phyloP scores from a whole-genome alignment of 2,329 filamentous ascomycete genomes.

The Byssothecium circinans region DNA sequence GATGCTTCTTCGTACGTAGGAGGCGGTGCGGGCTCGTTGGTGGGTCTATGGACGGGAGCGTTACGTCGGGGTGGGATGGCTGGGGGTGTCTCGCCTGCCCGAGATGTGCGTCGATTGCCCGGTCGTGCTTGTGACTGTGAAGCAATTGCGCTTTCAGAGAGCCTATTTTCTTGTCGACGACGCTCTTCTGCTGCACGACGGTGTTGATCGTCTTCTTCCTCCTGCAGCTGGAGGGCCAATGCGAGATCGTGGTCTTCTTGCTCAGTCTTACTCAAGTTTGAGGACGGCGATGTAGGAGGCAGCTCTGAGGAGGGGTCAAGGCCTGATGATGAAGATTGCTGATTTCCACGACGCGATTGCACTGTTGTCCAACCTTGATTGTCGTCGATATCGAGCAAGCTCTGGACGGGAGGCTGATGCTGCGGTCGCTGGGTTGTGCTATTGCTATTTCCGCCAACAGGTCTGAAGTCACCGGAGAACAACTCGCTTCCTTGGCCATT shows the following conservation, averaged over 20 bases:
- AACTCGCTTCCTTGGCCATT: conserved; percentile 81
- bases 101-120: conserved; percentile 30
- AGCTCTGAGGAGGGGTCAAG: conserved; percentile 14
- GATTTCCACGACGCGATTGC: conserved; percentile 39
- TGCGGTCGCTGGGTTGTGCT: conserved; percentile 17
- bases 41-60: conserved; percentile 40
- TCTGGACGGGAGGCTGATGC: conserved; percentile 33
- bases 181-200: conserved; percentile 61
- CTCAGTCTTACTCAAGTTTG: conserved; percentile 59
- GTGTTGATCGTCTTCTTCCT: conserved; percentile 84
- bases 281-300: conserved; percentile 26
- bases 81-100: conserved; percentile 43
- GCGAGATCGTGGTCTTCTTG: conserved; percentile 83
- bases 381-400: conserved; percentile 33
- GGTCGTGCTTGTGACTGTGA: conserved; percentile 27
- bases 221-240: conserved; percentile 86
- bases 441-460: conserved; percentile 64
- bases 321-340: conserved; percentile 16
- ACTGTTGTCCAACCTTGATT: conserved; percentile 61
- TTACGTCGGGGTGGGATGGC: conserved; percentile 50
- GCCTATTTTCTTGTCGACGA: conserved; percentile 64
- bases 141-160: conserved; percentile 72
- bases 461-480: conserved; percentile 85
- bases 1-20: conserved; percentile 69
- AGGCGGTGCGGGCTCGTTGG: conserved; percentile 58